phyloP scores from a whole-genome alignment of 352 stramenopile genomes.

The Globisporangium splendens region DNA sequence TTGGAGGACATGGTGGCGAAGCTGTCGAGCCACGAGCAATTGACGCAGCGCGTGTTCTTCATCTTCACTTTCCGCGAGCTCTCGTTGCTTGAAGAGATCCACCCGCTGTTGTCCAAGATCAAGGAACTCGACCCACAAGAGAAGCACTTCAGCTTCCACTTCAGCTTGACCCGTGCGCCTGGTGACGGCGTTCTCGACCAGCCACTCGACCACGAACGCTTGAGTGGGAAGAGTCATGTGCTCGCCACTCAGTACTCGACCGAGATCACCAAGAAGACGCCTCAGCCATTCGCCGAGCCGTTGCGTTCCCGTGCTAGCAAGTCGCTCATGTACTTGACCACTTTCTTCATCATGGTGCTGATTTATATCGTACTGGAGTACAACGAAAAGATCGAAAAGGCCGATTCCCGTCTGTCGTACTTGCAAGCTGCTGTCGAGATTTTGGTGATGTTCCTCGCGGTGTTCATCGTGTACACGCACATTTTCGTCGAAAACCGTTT shows the following conservation, averaged over 20 bases:
- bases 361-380: constrained; percentile 13
- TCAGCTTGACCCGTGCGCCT: constrained; percentile 17
- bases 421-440: constrained; percentile 21
- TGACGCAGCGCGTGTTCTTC: constrained; percentile 16
- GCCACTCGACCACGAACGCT: too few relatives aligned
- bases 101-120: constrained; percentile 12
- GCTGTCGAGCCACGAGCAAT: constrained; percentile 1
- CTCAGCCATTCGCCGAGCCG: too few relatives aligned
- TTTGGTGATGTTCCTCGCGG: constrained; percentile 3
- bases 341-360: not conserved
- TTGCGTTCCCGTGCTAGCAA: too few relatives aligned
- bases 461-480: not conserved
- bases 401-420: constrained; percentile 10
- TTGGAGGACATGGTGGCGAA: constrained; percentile 19
- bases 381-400: constrained; percentile 14
- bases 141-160: constrained; percentile 20
- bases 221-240: too few relatives aligned
- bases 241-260: not conserved
- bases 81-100: constrained; percentile 19
- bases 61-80: constrained; percentile 26
- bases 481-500: not conserved
- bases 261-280: too few relatives aligned
- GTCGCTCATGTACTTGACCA: not conserved
- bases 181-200: not conserved
- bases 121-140: constrained; percentile 12